Evolutionary conservation across 2,329 filamentous ascomycete species (phyloP).

Genomic region (Ceratocystiopsis minuta): DNA sequence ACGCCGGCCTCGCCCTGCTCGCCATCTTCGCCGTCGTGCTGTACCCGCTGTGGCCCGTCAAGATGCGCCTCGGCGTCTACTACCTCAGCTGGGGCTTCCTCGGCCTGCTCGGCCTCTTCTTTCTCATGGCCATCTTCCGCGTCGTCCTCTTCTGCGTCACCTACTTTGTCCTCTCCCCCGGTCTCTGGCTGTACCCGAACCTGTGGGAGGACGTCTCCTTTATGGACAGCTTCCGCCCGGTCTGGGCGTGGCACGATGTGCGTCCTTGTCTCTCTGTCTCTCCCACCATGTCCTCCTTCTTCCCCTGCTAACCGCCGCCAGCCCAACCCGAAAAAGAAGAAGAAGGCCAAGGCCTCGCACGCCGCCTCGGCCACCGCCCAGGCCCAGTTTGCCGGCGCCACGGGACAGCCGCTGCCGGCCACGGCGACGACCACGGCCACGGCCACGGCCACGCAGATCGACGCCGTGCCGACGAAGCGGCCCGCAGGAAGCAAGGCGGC

Average conservation of each 20-base stretch:
- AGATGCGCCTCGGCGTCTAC: constrained; percentile 85
- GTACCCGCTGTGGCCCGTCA: constrained; percentile 90
- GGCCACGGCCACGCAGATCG: constrained; percentile 35
- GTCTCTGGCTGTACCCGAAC: constrained; percentile 96
- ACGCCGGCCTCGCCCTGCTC: constrained; percentile 66
- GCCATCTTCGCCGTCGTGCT: constrained; percentile 78
- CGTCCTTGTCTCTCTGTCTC: constrained; percentile 15
- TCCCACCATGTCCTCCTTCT: constrained; percentile 1
- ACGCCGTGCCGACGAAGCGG: constrained; percentile 21
- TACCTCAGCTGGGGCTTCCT: constrained; percentile 92
- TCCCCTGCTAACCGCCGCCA: no score
- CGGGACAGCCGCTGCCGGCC: constrained; percentile 33
- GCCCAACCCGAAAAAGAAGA: constrained; percentile 36
- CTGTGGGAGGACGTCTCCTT: constrained; percentile 97
- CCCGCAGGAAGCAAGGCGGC: constrained; percentile 25
- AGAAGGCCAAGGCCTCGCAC: constrained; percentile 25
- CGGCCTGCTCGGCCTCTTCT: constrained; percentile 79
- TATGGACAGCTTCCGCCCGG: constrained; percentile 85
- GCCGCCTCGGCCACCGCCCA: constrained; percentile 19
- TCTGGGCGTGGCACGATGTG: constrained; percentile 98
- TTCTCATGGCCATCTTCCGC: constrained; percentile 92
- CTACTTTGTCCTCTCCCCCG: constrained; percentile 66
- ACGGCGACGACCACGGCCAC: constrained; percentile 39
- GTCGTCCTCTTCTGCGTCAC: constrained; percentile 88
- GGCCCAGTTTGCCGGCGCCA: constrained; percentile 30